These are phyloP conservation scores for Strobilomyces echinocephalus DNA, from an alignment of 768 basidiomycete species.

Conservation along the genomic window DNA sequence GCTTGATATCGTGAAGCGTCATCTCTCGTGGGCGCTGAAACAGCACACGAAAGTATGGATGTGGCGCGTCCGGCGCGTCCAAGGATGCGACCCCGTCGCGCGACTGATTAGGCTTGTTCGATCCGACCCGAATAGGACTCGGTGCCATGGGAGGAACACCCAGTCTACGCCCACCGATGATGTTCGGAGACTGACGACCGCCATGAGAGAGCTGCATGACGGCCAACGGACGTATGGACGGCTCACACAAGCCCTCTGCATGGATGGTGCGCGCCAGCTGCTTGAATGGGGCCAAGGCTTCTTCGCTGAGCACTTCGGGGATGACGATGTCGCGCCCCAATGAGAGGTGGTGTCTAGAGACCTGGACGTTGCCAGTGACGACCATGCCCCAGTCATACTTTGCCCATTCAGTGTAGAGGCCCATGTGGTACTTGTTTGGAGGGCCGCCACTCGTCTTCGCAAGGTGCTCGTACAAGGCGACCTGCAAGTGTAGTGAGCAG, in stretches of 20 bases:
- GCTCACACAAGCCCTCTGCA: constrained; percentile 18
- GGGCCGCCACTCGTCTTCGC: constrained; percentile 60
- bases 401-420: constrained; percentile 74
- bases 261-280: constrained; percentile 50
- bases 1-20: constrained; percentile 54
- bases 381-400: constrained; percentile 81
- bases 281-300: constrained; percentile 47
- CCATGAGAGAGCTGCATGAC: constrained; percentile 82
- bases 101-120: constrained; percentile 12
- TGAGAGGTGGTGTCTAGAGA: constrained; percentile 55
- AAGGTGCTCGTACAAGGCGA: constrained; percentile 87
- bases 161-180: constrained; percentile 62
- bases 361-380: constrained; percentile 80
- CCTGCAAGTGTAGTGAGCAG: constrained; percentile 41
- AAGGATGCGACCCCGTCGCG: constrained; percentile 2
- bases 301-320: constrained; percentile 41
- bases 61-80: constrained; percentile 8
- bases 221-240: constrained; percentile 36
- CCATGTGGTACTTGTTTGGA: constrained; percentile 60
- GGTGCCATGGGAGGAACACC: constrained; percentile 66
- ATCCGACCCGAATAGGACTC: constrained; percentile 52
- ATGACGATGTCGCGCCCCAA: constrained; percentile 71
- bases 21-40: constrained; percentile 66
- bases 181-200: constrained; percentile 76
- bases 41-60: constrained; percentile 35